Evolutionary conservation across 2,329 filamentous ascomycete genomes (phyloP).

Genomic region (Bipolaris cookei): DNA sequence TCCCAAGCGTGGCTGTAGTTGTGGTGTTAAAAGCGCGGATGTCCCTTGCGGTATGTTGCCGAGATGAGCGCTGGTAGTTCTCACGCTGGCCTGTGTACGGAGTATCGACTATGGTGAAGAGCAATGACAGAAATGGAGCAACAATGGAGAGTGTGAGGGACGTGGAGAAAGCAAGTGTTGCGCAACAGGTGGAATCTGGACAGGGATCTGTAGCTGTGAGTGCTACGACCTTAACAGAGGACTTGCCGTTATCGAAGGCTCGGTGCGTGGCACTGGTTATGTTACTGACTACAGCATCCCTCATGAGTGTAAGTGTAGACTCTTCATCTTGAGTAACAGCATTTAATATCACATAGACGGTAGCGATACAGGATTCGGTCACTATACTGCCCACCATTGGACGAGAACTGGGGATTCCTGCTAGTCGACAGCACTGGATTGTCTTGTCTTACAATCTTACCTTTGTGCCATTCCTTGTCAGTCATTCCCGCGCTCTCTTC

Average conservation of each 20-base stretch:
- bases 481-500: not conserved
- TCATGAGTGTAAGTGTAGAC: slow-evolving; percentile 34
- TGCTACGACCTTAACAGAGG: slow-evolving; percentile 10
- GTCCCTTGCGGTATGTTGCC: not conserved
- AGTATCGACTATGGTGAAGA: slow-evolving; percentile 1
- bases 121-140: not conserved
- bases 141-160: slow-evolving; percentile 1
- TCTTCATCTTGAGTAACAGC: no score
- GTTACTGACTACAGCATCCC: slow-evolving; percentile 30
- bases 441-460: slow-evolving; percentile 69
- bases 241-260: slow-evolving; percentile 41
- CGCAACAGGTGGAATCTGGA: not conserved
- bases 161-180: slow-evolving; percentile 5
- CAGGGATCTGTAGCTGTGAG: slow-evolving; percentile 12
- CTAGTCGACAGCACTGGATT: slow-evolving; percentile 68
- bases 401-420: slow-evolving; percentile 62
- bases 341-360: slow-evolving; percentile 49
- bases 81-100: not conserved
- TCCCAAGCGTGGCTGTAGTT: not conserved
- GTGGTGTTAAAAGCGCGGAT: not conserved
- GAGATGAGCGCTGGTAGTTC: not conserved
- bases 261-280: slow-evolving; percentile 38
- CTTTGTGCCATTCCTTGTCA: slow-evolving; percentile 68
- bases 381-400: slow-evolving; percentile 70
- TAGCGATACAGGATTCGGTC: slow-evolving; percentile 65